Conservation (phyloP, 2,329 filamentous ascomycete genomes). For the Calonectria leucothoes region DNA sequence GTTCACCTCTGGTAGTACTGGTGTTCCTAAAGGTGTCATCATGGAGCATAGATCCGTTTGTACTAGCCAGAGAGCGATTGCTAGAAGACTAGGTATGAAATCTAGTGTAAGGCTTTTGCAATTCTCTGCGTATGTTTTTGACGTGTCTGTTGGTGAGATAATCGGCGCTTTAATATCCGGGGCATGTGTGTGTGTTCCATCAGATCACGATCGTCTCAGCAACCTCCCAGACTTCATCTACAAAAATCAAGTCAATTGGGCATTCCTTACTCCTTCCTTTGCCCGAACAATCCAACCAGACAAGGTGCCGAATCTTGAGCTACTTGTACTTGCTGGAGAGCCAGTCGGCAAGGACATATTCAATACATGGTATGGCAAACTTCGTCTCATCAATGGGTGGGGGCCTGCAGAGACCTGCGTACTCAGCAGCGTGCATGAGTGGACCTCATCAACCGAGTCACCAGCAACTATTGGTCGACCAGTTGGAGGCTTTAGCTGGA, state of each 20-base stretch:
- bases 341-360: constrained; percentile 17
- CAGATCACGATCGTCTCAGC: background rate
- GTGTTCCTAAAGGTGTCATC: background rate
- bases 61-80: background rate
- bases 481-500: background rate
- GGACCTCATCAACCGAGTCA: background rate
- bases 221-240: background rate
- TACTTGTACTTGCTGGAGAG: constrained; percentile 28
- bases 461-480: background rate
- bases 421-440: background rate
- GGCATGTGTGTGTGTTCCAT: background rate
- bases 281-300: background rate
- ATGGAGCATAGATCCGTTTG: background rate
- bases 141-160: background rate
- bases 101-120: background rate
- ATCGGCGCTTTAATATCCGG: background rate
- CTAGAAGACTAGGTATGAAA: background rate
- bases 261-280: background rate
- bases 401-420: constrained; percentile 34
- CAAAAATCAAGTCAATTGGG: background rate
- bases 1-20: background rate
- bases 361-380: constrained; percentile 27
- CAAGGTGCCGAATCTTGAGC: background rate
- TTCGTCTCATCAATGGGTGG: constrained; percentile 27
- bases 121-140: background rate